These are phyloP conservation scores for Gracilariopsis chorda DNA, from an alignment of 23 red algal genomes.

Conservation along the genomic window DNA sequence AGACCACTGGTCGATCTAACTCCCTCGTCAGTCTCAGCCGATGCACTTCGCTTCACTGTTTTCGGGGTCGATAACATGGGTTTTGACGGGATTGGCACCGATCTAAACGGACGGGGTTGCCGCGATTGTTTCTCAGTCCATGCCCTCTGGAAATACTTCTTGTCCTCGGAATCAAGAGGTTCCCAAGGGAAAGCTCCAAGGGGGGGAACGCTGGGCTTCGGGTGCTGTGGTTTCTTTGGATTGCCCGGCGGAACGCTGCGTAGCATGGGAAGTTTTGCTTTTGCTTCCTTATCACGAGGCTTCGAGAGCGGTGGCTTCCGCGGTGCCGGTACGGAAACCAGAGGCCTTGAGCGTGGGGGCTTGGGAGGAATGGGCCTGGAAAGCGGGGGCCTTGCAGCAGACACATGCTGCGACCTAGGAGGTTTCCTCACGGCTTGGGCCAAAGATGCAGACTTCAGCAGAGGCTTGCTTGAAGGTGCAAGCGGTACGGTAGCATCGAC, in stretches of 20 bases:
- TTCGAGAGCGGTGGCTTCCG: not conserved
- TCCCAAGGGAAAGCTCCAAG: slow-evolving; percentile 29
- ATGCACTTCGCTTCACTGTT: not conserved
- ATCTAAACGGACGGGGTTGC: not conserved
- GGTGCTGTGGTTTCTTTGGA: not conserved
- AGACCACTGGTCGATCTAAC: not conserved
- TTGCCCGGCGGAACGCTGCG: not conserved
- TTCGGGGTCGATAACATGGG: not conserved
- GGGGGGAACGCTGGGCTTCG: not conserved
- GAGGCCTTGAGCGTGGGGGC: not conserved
- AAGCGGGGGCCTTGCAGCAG: not conserved
- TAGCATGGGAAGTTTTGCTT: not conserved
- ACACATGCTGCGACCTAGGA: not conserved
- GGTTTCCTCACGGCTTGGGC: not conserved
- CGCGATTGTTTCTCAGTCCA: slow-evolving; percentile 14
- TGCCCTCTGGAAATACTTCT: slow-evolving; percentile 11
- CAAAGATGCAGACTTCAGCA: not conserved
- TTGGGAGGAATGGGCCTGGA: not conserved
- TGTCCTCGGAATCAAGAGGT: slow-evolving; percentile 40
- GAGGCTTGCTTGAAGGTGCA: not conserved
- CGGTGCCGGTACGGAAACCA: not conserved
- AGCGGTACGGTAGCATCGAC: slow-evolving; percentile 6
- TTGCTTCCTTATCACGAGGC: not conserved
- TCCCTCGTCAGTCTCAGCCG: not conserved
- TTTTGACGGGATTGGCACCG: not conserved